Evolutionary conservation across 2,329 filamentous ascomycete genomes (phyloP).

Genomic region (Clarireedia sp.): DNA sequence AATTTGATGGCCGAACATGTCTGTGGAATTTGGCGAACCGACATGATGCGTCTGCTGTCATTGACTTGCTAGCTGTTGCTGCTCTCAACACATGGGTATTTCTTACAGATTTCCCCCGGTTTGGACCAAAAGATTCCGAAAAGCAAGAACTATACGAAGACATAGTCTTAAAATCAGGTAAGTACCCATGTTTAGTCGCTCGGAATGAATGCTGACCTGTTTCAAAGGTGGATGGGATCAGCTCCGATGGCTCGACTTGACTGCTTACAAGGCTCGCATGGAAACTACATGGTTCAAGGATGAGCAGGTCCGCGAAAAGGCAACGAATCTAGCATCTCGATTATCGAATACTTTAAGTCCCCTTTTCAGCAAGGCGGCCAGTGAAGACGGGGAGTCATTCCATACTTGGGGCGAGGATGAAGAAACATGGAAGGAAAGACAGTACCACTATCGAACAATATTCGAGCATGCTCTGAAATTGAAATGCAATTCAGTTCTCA

Average conservation of each 20-base stretch:
- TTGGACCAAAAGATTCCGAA: neutral
- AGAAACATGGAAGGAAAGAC: slow-evolving; percentile 3
- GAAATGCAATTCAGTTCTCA: slow-evolving; percentile 8
- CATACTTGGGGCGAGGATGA: slow-evolving; percentile 8
- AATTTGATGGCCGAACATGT: neutral
- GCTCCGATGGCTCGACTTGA: slow-evolving; percentile 9
- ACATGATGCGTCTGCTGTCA: neutral
- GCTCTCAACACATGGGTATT: slow-evolving; percentile 1
- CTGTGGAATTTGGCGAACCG: neutral
- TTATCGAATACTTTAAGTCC: slow-evolving; percentile 4
- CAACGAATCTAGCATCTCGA: slow-evolving; percentile 2
- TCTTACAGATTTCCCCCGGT: neutral
- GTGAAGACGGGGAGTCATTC: neutral
- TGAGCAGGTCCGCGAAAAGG: neutral
- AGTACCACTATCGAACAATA: slow-evolving; percentile 6
- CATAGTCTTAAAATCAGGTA: neutral
- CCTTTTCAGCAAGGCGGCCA: neutral
- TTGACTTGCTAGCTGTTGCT: slow-evolving; percentile 1
- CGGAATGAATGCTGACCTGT: neutral
- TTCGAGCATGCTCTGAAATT: slow-evolving; percentile 12
- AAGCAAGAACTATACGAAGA: neutral
- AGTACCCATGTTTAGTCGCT: neutral
- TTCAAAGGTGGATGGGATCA: slow-evolving; percentile 10
- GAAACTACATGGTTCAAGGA: slow-evolving; percentile 5
- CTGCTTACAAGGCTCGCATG: slow-evolving; percentile 5